Conservation (phyloP, 2,329 filamentous ascomycete genomes). For the Colletotrichum spaethianum region DNA sequence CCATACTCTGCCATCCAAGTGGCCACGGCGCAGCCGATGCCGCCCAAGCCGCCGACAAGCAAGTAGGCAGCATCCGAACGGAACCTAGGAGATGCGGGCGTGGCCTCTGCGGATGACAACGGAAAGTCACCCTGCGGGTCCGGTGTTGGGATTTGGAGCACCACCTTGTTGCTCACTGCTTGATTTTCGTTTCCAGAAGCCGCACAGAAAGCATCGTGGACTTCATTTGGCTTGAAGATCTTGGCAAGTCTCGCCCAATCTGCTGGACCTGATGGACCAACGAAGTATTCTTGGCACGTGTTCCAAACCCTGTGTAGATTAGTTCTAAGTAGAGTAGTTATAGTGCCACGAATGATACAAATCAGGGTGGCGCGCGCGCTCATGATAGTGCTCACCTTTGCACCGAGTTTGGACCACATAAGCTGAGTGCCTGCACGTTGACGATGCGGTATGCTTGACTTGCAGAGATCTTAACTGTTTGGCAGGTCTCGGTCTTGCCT, state of each 20-base stretch:
- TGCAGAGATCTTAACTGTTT: neutral
- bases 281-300: neutral
- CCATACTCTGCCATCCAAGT: slow-evolving; percentile 64
- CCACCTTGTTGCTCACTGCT: neutral
- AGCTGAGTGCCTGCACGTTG: neutral
- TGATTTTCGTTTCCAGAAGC: slow-evolving; percentile 1
- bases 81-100: neutral
- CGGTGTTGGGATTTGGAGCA: neutral
- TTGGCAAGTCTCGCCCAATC: slow-evolving; percentile 5
- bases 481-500: neutral
- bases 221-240: neutral
- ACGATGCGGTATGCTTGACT: slow-evolving; percentile 16
- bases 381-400: neutral
- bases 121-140: neutral
- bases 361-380: neutral
- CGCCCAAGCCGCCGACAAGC: slow-evolving; percentile 65
- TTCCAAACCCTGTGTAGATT: neutral
- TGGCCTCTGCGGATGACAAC: neutral
- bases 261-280: neutral
- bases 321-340: neutral
- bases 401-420: neutral
- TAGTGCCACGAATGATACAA: neutral
- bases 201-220: slow-evolving; percentile 1
- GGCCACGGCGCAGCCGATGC: slow-evolving; percentile 64
- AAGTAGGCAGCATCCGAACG: slow-evolving; percentile 53